Evolutionary conservation across 2,329 filamentous ascomycete genomes (phyloP).

Genomic region (Zarea fungicola): DNA sequence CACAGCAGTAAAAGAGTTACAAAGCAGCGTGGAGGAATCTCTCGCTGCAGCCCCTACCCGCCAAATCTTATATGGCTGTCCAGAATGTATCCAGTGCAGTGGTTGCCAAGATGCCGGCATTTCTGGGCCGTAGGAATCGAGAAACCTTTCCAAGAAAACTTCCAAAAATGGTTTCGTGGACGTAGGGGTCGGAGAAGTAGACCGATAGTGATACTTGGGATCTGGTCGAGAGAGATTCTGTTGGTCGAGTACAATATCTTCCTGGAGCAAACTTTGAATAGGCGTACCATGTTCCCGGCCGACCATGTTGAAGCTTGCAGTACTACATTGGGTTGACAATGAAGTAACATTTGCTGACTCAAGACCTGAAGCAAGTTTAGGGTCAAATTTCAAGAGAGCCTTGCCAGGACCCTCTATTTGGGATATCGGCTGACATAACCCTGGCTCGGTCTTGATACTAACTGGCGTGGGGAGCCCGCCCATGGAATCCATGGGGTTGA

Average conservation of each 20-base stretch:
- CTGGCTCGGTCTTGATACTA: neutral
- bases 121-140: constrained; percentile 1
- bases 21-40: neutral
- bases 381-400: neutral
- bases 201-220: neutral
- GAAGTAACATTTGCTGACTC: neutral
- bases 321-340: neutral
- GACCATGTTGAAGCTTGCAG: neutral
- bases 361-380: neutral
- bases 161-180: neutral
- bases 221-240: neutral
- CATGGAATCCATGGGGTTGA: neutral
- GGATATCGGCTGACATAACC: neutral
- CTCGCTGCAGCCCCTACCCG: neutral
- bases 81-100: neutral
- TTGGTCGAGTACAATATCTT: neutral
- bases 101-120: neutral
- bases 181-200: neutral
- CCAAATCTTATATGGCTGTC: constrained; percentile 2
- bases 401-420: neutral
- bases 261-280: neutral
- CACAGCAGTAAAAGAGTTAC: neutral
- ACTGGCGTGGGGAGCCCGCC: neutral
- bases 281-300: neutral
- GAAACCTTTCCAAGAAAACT: constrained; percentile 1